phyloP scores from a whole-genome alignment of 169 alveolate genomes.

The Hepatocystis sp. region DNA sequence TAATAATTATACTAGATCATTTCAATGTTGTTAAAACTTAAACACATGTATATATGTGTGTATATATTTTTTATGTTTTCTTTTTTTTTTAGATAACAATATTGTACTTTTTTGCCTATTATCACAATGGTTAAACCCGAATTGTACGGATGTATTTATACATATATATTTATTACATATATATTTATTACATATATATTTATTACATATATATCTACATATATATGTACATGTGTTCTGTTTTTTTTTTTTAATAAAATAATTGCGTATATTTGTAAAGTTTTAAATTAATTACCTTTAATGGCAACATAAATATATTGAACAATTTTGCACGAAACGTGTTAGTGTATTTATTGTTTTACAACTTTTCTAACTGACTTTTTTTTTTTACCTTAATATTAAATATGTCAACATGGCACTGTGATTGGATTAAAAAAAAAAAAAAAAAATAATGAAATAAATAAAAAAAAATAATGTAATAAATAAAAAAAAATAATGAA shows the following conservation, averaged over 20 bases:
- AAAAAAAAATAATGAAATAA: no score
- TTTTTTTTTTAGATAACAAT: not conserved
- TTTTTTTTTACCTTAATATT: no score
- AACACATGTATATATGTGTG: not conserved
- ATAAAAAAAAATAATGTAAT: no score
- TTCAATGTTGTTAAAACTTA: not conserved
- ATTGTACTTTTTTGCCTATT: conserved; percentile 5
- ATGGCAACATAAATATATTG: no score
- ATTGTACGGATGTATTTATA: not conserved
- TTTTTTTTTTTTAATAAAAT: conserved; percentile 13
- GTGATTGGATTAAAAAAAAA: no score
- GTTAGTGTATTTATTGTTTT: not conserved
- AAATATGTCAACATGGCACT: no score
- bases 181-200: no score
- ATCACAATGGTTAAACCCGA: not conserved
- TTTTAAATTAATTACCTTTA: conserved; percentile 45
- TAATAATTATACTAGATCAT: not conserved
- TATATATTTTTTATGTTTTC: not conserved
- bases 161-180: conserved; percentile 7
- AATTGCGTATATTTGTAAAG: conserved; percentile 16
- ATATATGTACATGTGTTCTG: not conserved
- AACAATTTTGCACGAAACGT: conserved; percentile 1
- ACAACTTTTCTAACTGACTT: no score
- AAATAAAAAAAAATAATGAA: no score
- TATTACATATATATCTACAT: not conserved